Evolutionary conservation across 495 filamentous ascomycete genomes (phyloP), one percentile per base, ranked within the genome.

Genomic region (Neurospora sp.): DNA sequence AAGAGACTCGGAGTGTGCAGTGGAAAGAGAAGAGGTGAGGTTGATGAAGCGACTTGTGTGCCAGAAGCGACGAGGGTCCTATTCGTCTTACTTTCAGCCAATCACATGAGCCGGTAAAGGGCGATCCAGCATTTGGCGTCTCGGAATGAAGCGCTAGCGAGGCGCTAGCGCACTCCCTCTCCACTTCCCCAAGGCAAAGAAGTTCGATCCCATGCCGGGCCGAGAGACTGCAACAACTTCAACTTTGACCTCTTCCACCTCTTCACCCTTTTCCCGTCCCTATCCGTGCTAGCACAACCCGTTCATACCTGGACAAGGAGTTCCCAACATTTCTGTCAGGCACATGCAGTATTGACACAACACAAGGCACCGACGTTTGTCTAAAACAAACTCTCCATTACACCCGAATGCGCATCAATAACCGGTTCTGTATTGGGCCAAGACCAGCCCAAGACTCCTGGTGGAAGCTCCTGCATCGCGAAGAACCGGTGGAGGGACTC

Each of bases 81-180:
- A 39, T 39, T 37, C 9, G 38, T 39, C 73, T 39, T 48, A 70
- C 59, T 13, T 73, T 37, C 36, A 45, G 59, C 79, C 79, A 81
- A 81, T 81, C 72, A 77, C 28, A 17, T 5, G 37, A 10, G 69
- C 71, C 45, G 28, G 13, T 69, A 36, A 15, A 54, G 54, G 79
- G 31, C 79, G 79, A 81, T 81, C 79, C 39, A 74, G 74, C 79
- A 79, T 36, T 73, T 71, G 74, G 54, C 71, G 79, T 81, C 78
- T 80, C 79, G 79, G 78, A 77, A 81, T 81, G 79, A 79, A 80
- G 79, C 79, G 78, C 75, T 76, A 79, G 78, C 77, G 79, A 77
- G 77, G 62, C 38, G 76, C 72, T 77, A 77, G 76, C 40, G 39
- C 69, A 71, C 71, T 70, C 74, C 69, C 24, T 5, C 54, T 7